These are phyloP conservation scores for Didymella glomerata DNA, from an alignment of 2,329 filamentous ascomycete species.

Conservation along the genomic window DNA sequence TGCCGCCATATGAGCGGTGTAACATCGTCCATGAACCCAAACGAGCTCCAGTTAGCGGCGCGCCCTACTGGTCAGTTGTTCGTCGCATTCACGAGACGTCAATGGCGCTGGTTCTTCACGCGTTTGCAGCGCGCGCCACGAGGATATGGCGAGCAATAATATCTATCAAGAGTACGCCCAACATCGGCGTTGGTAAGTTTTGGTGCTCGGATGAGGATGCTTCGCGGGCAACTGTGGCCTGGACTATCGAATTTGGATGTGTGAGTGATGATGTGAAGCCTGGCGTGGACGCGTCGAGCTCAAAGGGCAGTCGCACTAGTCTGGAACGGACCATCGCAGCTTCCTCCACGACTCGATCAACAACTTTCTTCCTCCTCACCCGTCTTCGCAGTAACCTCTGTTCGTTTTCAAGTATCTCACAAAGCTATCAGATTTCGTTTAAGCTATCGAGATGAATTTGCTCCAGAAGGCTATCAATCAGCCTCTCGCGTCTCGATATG, in stretches of 20 bases:
- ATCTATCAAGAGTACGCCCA: not conserved
- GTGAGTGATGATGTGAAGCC: slow-evolving; percentile 6
- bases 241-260: not conserved
- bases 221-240: not conserved
- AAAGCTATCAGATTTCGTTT: not conserved
- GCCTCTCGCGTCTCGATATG: not conserved
- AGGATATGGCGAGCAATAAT: not conserved
- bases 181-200: not conserved
- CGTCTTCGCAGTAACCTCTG: not conserved
- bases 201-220: not conserved
- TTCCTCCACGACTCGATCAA: not conserved
- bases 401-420: not conserved
- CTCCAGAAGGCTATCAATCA: not conserved
- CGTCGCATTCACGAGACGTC: not conserved
- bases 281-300: slow-evolving; percentile 8
- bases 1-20: not conserved
- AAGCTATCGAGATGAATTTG: not conserved
- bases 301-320: not conserved
- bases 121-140: not conserved
- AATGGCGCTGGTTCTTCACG: not conserved
- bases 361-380: not conserved
- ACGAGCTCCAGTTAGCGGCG: not conserved
- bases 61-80: not conserved
- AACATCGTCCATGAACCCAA: not conserved
- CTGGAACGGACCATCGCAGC: not conserved